A percentile compares a stretch with the other conserved stretches of the same genome.
phyloP scores from a whole-genome alignment of 2,329 filamentous ascomycete genomes.

The Cladosporium oxysporum region DNA sequence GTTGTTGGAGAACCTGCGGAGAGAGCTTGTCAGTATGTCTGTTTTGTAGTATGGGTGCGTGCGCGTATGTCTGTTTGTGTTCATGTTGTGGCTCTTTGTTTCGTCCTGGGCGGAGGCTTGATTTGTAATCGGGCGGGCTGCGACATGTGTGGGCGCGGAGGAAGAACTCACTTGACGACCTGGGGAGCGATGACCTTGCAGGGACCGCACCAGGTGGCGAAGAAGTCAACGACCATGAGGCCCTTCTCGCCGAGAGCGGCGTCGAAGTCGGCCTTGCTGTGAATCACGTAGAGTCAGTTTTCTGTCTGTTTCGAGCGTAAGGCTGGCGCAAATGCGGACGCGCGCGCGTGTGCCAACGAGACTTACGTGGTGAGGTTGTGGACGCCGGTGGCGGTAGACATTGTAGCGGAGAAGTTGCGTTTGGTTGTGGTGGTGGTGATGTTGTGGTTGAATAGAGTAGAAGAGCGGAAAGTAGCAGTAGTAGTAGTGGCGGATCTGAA shows the following conservation, averaged over 20 bases:
- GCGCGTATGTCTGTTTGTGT: constrained; percentile 1
- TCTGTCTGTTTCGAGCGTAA: neutral
- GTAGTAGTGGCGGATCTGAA: constrained; percentile 39
- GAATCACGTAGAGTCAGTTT: constrained; percentile 11
- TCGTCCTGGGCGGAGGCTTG: neutral
- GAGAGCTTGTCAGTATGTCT: constrained; percentile 16
- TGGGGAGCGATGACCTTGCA: constrained; percentile 88
- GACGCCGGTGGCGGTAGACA: constrained; percentile 46
- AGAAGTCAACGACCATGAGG: constrained; percentile 80
- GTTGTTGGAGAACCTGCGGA: constrained; percentile 59
- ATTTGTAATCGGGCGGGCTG: constrained; percentile 19
- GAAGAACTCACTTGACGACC: constrained; percentile 55
- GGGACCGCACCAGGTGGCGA: constrained; percentile 89
- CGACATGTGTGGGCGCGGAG: neutral
- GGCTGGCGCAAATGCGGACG: neutral
- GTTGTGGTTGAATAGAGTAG: constrained; percentile 19
- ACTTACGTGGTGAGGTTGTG: constrained; percentile 46
- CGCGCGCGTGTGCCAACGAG: neutral
- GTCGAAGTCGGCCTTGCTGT: constrained; percentile 62
- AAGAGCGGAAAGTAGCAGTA: constrained; percentile 40
- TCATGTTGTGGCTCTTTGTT: neutral
- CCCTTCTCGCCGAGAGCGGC: constrained; percentile 54
- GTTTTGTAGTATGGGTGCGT: neutral
- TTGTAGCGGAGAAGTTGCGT: constrained; percentile 48
- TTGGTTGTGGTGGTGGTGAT: constrained; percentile 24